phyloP scores from a whole-genome alignment of 73 alveolate species.

The Blepharisma stoltei region DNA sequence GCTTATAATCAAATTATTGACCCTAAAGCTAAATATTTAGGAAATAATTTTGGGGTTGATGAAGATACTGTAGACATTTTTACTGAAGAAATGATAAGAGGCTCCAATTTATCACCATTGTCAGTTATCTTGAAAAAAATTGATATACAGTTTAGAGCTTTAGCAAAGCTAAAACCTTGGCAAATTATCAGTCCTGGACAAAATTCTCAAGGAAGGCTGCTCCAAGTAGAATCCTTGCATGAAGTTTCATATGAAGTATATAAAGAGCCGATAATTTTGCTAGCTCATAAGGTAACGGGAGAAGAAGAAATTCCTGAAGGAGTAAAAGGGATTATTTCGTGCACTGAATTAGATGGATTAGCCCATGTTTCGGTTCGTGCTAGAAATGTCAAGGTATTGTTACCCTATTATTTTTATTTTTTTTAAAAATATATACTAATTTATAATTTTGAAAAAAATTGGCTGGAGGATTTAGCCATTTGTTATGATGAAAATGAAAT shows the following conservation, averaged over 20 bases:
- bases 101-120: constrained; percentile 72
- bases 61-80: constrained; percentile 54
- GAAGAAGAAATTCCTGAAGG: constrained; percentile 84
- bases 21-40: constrained; percentile 43
- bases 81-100: constrained; percentile 83
- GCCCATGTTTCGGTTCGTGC: constrained; percentile 89
- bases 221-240: constrained; percentile 41
- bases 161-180: constrained; percentile 71
- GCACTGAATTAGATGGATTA: constrained; percentile 81
- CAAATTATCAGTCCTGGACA: constrained; percentile 63
- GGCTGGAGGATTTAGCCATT: too few species aligned
- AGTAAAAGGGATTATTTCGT: constrained; percentile 41
- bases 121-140: constrained; percentile 69
- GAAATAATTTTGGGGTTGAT: constrained; percentile 48
- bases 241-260: constrained; percentile 63
- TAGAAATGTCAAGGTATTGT: constrained; percentile 66
- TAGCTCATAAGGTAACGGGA: constrained; percentile 73
- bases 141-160: constrained; percentile 65
- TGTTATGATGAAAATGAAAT: constrained; percentile 54
- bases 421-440: too few species aligned
- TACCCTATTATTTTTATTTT: too few species aligned
- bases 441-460: too few species aligned
- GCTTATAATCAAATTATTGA: not conserved
- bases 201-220: constrained; percentile 16
- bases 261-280: constrained; percentile 61